These are phyloP conservation scores for Astrephomene gubernaculifera DNA, from an alignment of 139 green algal species.

Conservation along the genomic window DNA sequence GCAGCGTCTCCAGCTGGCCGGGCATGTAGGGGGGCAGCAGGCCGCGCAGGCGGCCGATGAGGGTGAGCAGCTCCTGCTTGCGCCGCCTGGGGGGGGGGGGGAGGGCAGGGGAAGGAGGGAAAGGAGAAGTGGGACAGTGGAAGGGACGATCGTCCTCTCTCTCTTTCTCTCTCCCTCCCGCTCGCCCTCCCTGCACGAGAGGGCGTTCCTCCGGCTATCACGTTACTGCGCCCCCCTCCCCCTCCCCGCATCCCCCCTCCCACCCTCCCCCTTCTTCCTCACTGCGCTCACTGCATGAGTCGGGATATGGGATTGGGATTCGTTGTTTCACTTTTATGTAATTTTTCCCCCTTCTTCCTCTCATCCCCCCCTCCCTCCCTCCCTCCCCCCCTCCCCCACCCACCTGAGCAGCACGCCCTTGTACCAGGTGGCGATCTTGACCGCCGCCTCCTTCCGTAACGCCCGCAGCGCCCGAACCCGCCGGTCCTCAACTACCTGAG, in stretches of 20 bases:
- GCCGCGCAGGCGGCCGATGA: constrained; percentile 26
- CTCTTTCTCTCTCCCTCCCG: too few relatives aligned
- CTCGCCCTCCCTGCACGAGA: too few relatives aligned
- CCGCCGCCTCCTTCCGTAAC: constrained; percentile 39
- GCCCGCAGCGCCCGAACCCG: constrained; percentile 28
- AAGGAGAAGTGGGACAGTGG: neutral
- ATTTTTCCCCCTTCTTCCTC: neutral
- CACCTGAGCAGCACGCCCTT: constrained; percentile 42
- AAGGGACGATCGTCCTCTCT: too few relatives aligned
- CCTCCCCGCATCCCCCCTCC: too few relatives aligned
- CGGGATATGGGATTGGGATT: too few relatives aligned
- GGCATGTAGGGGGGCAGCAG: constrained; percentile 29
- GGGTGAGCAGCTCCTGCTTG: constrained; percentile 31
- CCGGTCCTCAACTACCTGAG: constrained; percentile 27
- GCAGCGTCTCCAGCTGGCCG: neutral
- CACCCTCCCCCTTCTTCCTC: too few relatives aligned
- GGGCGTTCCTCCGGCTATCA: too few relatives aligned
- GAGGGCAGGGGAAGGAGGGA: neutral
- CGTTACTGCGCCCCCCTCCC: too few relatives aligned
- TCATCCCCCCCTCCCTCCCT: neutral
- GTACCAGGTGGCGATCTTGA: constrained; percentile 56
- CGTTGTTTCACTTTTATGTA: too few relatives aligned
- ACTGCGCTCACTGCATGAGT: too few relatives aligned
- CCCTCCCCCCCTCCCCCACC: neutral
- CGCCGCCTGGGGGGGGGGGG: constrained; percentile 13